Evolutionary conservation across 2,329 filamentous ascomycete species (phyloP).

Genomic region (Orbilia ellipsospora): DNA sequence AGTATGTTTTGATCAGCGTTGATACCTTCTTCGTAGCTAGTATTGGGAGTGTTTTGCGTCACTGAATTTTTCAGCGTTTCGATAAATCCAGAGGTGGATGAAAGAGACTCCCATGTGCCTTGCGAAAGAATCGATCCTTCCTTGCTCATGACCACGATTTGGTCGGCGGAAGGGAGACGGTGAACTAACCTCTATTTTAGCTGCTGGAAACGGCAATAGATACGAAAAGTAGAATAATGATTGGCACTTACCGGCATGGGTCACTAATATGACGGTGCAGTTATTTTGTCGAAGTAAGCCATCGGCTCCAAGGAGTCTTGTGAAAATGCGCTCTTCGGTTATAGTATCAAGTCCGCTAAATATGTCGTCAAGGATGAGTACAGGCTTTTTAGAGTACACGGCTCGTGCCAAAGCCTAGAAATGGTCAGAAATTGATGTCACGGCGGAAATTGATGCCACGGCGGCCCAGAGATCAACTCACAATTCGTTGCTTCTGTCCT

Average conservation of each 20-base stretch:
- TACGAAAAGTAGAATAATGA: not conserved
- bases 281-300: slow-evolving; percentile 62
- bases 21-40: slow-evolving; percentile 5
- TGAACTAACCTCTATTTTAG: slow-evolving; percentile 17
- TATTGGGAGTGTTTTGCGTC: slow-evolving; percentile 1
- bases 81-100: slow-evolving; percentile 16
- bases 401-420: slow-evolving; percentile 56
- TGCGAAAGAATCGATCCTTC: slow-evolving; percentile 32
- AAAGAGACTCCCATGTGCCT: slow-evolving; percentile 31
- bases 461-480: slow-evolving; percentile 58
- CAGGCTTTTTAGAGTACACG: slow-evolving; percentile 47
- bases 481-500: slow-evolving; percentile 65
- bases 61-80: slow-evolving; percentile 19
- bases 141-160: slow-evolving; percentile 39
- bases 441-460: not conserved
- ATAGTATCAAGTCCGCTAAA: slow-evolving; percentile 64
- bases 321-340: slow-evolving; percentile 64
- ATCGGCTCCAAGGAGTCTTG: slow-evolving; percentile 61
- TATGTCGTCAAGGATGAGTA: slow-evolving; percentile 63
- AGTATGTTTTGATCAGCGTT: slow-evolving; percentile 39
- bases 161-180: slow-evolving; percentile 30
- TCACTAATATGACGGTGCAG: slow-evolving; percentile 61
- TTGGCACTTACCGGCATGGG: slow-evolving; percentile 59
- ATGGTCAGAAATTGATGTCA: slow-evolving; percentile 28
- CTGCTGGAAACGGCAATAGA: not conserved